A percentile compares a stretch with the other conserved stretches of the same genome.
These are phyloP conservation scores for Saururus chinensis DNA, from an alignment of 164 flowering plant species.

Conservation along the genomic window DNA sequence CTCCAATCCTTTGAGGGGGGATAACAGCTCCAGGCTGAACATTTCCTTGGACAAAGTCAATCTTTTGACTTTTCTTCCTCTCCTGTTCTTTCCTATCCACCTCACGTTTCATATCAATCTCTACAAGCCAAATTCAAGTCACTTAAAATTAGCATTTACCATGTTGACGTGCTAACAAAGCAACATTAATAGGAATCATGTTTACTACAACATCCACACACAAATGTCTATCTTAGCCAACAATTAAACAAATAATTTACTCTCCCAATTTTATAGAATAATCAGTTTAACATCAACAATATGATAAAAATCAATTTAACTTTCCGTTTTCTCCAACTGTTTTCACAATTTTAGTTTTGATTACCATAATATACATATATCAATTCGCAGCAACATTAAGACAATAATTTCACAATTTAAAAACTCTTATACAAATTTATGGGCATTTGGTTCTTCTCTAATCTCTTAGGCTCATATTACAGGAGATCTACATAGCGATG, in stretches of 20 bases:
- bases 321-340: too few relatives aligned
- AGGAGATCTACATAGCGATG: too few relatives aligned
- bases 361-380: too few relatives aligned
- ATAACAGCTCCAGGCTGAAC: conserved; percentile 39
- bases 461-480: too few relatives aligned
- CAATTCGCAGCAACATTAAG: too few relatives aligned
- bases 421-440: too few relatives aligned
- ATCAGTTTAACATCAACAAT: too few relatives aligned
- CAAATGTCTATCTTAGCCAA: neutral
- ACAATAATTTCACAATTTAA: too few relatives aligned
- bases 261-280: neutral
- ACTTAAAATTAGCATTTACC: neutral
- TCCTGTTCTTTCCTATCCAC: conserved; percentile 82
- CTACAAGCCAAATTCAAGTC: conserved; percentile 21
- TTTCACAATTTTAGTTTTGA: too few relatives aligned
- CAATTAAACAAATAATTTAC: neutral
- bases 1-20: conserved; percentile 33
- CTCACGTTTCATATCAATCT: conserved; percentile 84
- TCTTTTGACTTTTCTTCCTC: conserved; percentile 62
- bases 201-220: neutral
- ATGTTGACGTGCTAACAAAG: neutral
- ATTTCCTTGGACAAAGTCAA: conserved; percentile 67
- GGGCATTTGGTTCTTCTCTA: too few relatives aligned
- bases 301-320: too few relatives aligned
- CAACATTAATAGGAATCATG: too few relatives aligned